phyloP scores from a whole-genome alignment of 2,329 filamentous ascomycete species.

The Emmonsiellopsis sp. region DNA sequence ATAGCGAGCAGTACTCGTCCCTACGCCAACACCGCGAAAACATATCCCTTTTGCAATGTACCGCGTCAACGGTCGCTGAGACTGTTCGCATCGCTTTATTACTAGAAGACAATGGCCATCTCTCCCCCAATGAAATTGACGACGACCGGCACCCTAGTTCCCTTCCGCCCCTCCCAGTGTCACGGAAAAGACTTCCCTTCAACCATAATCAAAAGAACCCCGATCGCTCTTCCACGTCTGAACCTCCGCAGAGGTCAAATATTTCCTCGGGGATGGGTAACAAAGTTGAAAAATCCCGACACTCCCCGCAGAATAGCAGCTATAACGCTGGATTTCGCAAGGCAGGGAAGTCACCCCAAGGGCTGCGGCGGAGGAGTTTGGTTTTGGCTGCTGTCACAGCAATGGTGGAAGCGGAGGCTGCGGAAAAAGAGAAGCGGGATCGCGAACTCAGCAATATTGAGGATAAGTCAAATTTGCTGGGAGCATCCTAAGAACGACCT shows the following conservation, averaged over 20 bases:
- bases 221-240: not conserved
- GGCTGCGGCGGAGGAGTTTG: constrained; percentile 11
- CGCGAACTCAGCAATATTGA: not conserved
- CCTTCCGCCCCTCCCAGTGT: constrained; percentile 5
- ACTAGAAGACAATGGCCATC: constrained; percentile 16
- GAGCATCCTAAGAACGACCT: not conserved
- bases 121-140: constrained; percentile 5
- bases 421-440: not conserved
- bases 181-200: not conserved
- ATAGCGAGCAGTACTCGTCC: constrained; percentile 13
- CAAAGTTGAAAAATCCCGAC: constrained; percentile 1
- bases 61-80: constrained; percentile 23
- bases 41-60: constrained; percentile 31
- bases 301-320: not conserved
- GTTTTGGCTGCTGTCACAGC: constrained; percentile 13
- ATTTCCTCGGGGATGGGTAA: not conserved
- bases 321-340: not conserved
- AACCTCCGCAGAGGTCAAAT: not conserved
- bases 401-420: constrained; percentile 9
- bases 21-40: constrained; percentile 30
- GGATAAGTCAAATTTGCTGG: not conserved
- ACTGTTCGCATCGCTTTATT: constrained; percentile 27
- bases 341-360: constrained; percentile 1
- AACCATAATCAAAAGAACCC: not conserved
- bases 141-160: constrained; percentile 13